Percentiles rank a stretch among this genome's conserved stretches.
These are phyloP conservation scores for Fusarium albidum DNA, from an alignment of 2,329 filamentous ascomycete species.

Conservation along the genomic window DNA sequence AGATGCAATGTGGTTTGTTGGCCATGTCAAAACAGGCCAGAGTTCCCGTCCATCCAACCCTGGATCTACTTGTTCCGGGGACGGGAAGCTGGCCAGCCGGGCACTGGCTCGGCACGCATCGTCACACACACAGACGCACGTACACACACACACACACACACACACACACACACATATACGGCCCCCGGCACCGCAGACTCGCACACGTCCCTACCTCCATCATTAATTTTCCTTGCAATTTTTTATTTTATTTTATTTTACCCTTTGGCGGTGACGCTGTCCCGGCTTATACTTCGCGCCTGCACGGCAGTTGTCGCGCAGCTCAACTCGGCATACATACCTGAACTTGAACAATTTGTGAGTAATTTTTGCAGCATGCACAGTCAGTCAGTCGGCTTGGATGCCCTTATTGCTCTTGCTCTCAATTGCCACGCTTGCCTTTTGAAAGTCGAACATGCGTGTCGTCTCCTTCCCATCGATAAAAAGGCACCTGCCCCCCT, in stretches of 20 bases:
- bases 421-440: background rate
- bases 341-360: too few species aligned
- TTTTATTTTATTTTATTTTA: background rate
- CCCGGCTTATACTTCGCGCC: too few species aligned
- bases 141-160: constrained; percentile 32
- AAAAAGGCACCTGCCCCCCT: background rate
- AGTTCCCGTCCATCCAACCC: constrained; percentile 7
- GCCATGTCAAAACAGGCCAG: constrained; percentile 2
- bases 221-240: background rate
- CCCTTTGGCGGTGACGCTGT: too few species aligned
- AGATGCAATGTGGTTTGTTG: constrained; percentile 4
- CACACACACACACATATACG: constrained; percentile 8
- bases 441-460: background rate
- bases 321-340: too few species aligned
- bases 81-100: constrained; percentile 7
- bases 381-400: background rate
- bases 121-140: constrained; percentile 14
- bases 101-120: constrained; percentile 10
- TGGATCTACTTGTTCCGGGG: constrained; percentile 14
- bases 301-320: too few species aligned
- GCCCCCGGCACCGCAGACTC: background rate
- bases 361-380: too few species aligned
- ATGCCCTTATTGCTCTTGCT: background rate
- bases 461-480: background rate
- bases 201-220: background rate